A percentile compares a stretch with the other conserved stretches of the same genome.
Evolutionary conservation across 495 filamentous ascomycete species (phyloP).

Genomic region (Extremus antarcticus): DNA sequence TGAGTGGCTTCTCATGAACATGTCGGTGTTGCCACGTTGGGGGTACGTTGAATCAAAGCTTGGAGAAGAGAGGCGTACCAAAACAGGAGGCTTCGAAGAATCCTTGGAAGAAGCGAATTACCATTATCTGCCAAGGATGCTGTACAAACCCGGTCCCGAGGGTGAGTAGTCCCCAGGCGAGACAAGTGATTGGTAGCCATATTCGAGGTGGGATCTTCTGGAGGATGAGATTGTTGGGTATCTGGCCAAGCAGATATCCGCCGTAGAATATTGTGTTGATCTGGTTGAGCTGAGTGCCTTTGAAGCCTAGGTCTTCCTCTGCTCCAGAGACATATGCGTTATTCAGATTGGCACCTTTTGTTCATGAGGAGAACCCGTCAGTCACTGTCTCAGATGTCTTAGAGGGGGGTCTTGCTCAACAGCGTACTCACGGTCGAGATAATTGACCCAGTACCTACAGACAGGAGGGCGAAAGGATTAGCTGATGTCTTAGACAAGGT

Average conservation of each 20-base stretch:
- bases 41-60: no score
- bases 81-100: conserved; percentile 50
- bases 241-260: conserved; percentile 11
- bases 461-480: conserved; percentile 6
- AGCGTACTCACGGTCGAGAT: no score
- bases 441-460: conserved; percentile 2
- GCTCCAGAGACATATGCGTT: conserved; percentile 16
- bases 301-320: conserved; percentile 11
- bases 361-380: no score
- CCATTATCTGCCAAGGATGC: conserved; percentile 46
- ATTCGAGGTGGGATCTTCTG: conserved; percentile 47
- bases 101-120: conserved; percentile 60
- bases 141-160: conserved; percentile 46
- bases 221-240: conserved; percentile 40
- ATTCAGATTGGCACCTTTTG: conserved; percentile 10
- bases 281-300: conserved; percentile 10
- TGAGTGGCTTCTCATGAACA: no score
- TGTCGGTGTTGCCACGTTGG: no score
- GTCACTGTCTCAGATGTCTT: no score
- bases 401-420: no score
- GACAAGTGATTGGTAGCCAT: conserved; percentile 52
- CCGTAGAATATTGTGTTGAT: conserved; percentile 15
- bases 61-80: no score
- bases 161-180: conserved; percentile 50
- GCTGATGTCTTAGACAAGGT: no score